These are phyloP conservation scores for Spencermartinsiella europaea DNA, from an alignment of 805 yeast species.

Conservation along the genomic window DNA sequence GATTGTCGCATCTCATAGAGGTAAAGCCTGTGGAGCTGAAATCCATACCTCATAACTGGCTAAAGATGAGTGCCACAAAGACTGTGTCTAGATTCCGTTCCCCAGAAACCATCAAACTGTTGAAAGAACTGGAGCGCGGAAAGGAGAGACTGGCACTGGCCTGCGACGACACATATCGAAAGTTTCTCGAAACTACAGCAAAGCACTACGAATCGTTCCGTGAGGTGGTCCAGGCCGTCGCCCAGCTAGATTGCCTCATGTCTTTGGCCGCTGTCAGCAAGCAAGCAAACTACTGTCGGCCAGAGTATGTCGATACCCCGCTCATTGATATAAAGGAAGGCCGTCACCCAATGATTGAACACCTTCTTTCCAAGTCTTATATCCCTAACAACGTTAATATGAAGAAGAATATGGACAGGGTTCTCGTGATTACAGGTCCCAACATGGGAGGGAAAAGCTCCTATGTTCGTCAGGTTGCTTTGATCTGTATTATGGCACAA, in stretches of 20 bases:
- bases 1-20: constrained; percentile 72
- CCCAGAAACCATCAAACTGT: constrained; percentile 48
- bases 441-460: constrained; percentile 88
- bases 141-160: constrained; percentile 46
- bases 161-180: constrained; percentile 44
- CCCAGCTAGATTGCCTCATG: constrained; percentile 59
- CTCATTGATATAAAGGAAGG: constrained; percentile 50
- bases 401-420: constrained; percentile 42
- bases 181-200: constrained; percentile 38
- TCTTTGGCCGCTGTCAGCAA: constrained; percentile 60
- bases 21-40: constrained; percentile 56
- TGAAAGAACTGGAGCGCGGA: constrained; percentile 53
- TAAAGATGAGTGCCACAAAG: constrained; percentile 65
- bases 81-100: constrained; percentile 69
- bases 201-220: constrained; percentile 37
- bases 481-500: constrained; percentile 67
- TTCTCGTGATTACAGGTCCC: constrained; percentile 73
- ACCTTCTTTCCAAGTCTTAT: constrained; percentile 39
- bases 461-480: constrained; percentile 67
- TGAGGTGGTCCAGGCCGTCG: constrained; percentile 42
- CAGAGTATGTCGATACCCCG: constrained; percentile 43
- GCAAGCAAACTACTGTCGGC: constrained; percentile 44
- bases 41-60: constrained; percentile 68
- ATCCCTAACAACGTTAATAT: constrained; percentile 65
- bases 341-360: constrained; percentile 64